Conservation (phyloP, 768 basidiomycete genomes). For the Vararia minispora region DNA sequence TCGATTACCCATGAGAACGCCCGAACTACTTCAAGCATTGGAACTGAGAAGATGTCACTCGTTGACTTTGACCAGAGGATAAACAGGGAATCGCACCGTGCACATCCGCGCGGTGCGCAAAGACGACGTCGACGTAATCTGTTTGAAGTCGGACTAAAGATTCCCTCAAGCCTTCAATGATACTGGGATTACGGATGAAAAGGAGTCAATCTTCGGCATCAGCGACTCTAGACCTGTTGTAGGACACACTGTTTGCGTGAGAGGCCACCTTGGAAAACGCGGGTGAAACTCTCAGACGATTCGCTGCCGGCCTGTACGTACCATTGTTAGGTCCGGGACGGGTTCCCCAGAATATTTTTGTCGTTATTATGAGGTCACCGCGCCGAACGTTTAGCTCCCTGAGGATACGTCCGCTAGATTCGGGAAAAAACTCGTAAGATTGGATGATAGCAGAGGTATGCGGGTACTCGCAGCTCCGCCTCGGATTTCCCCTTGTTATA, state of each 20-base stretch:
- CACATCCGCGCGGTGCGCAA: constrained; percentile 40
- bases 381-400: constrained; percentile 41
- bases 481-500: constrained; percentile 40
- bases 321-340: constrained; percentile 31
- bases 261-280: too few species aligned
- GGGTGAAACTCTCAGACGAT: too few species aligned
- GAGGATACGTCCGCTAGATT: constrained; percentile 36
- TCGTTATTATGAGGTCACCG: constrained; percentile 40
- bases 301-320: too few species aligned
- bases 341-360: constrained; percentile 50
- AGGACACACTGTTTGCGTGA: constrained; percentile 23
- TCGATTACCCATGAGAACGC: constrained; percentile 47
- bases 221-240: neutral
- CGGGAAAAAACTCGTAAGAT: neutral
- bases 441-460: too few species aligned
- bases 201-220: too few species aligned
- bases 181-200: too few species aligned
- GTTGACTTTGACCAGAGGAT: neutral
- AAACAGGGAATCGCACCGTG: constrained; percentile 17
- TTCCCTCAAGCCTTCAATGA: constrained; percentile 42
- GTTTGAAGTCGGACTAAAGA: constrained; percentile 38
- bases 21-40: constrained; percentile 46
- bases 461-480: constrained; percentile 33
- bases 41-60: constrained; percentile 16
- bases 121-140: constrained; percentile 40